Base-by-base conservation (phyloP, 805 yeast genomes). In the Saturnispora ahearnii region DNA sequence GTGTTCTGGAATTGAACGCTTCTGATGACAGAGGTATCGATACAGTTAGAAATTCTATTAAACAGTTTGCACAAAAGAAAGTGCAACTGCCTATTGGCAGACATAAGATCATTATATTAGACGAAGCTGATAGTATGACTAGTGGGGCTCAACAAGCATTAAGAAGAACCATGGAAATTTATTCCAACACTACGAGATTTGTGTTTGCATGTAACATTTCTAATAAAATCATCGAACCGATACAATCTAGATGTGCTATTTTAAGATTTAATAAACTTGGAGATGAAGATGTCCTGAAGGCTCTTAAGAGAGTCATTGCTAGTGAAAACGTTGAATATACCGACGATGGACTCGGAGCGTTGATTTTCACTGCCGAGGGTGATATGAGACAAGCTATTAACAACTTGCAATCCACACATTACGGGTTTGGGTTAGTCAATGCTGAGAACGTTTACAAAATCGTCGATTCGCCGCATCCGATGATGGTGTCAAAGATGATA, bases 381-480 rank as follows among this genome's bases (percentile, higher is more conserved):
- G 99, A 93, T 63, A 91, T 93, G 99, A 81, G 99, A 65, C 99
- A 93, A 66, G 99, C 98, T 0, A 78, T 93, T 44, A 93, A 93
- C 62, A 93, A 93, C 66, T 65, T 93, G 52, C 99, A 93, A 63
- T 83, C 95, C 60, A 89, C 97, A 0, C 91, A 83, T 31, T 88
- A 96, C 1, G 99, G 99, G 2, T 90, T 90, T 68, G 90, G 85
- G 3, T 74, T 86, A 49, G 96, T 93, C n/a, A 86, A 81, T 60
- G 88, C 88, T 44, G 88, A 86, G 38, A 91, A 90, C 59, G 99
- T 93, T 15, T 93, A 89, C 74, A 87, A 85, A 63, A 87, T 93
- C 51, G 98, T 93, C 3, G 99, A 93, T 64, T 84, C 89, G 48
- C 99, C 99, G 2, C 98, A 93, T 67, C 99, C 99, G 0, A 66